These are phyloP conservation scores for Solanum chacoense DNA, from an alignment of 305 asterid species.

Conservation along the genomic window DNA sequence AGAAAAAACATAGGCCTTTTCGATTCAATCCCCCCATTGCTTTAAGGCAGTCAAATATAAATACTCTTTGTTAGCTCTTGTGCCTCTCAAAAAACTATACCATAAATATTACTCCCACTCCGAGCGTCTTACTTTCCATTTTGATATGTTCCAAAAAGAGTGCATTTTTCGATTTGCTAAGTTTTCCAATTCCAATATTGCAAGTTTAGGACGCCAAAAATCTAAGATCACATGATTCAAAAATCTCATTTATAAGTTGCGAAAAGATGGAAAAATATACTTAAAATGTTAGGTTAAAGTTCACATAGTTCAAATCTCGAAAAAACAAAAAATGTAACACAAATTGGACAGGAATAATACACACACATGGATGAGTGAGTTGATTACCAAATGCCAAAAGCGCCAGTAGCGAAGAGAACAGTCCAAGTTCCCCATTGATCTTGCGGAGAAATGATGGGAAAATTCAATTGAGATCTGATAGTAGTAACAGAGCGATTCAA, in stretches of 20 bases:
- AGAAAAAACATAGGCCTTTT: background rate
- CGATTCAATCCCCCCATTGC: background rate
- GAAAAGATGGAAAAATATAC: background rate
- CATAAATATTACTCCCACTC: background rate
- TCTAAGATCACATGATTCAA: background rate
- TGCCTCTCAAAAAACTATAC: background rate
- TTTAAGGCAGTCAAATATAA: background rate
- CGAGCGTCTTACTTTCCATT: background rate
- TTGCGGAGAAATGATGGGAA: slow-evolving; percentile 56
- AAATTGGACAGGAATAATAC: background rate
- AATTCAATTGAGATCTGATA: slow-evolving; percentile 26
- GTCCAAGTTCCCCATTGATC: slow-evolving; percentile 92
- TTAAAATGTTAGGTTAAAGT: background rate
- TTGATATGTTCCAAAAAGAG: background rate
- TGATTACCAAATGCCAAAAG: slow-evolving; percentile 75
- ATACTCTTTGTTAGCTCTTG: background rate
- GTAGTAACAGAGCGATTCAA: background rate
- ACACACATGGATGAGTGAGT: background rate
- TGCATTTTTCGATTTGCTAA: background rate
- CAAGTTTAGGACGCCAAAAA: background rate
- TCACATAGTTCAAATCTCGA: background rate
- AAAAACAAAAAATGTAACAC: background rate
- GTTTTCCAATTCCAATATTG: background rate
- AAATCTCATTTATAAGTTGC: background rate
- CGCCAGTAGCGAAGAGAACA: slow-evolving; percentile 62